These are phyloP conservation scores for Tardiomyces depauwii DNA, from an alignment of 1,139 yeast genomes.

Conservation along the genomic window DNA sequence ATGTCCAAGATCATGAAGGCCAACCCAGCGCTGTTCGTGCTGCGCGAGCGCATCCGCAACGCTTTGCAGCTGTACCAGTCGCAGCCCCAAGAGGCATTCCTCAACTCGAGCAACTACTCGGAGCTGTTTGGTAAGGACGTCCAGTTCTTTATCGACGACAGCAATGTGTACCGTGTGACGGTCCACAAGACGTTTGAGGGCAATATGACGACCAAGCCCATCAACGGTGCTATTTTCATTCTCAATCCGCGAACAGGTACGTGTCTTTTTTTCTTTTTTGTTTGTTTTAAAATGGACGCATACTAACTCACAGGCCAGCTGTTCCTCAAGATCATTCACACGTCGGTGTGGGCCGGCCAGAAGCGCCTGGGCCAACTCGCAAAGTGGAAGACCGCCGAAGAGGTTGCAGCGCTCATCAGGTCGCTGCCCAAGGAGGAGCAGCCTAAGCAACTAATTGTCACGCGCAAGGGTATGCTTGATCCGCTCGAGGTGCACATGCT, in stretches of 20 bases:
- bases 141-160: conserved; percentile 81
- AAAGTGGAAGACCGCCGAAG: conserved; percentile 98
- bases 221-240: conserved; percentile 87
- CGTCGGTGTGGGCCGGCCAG: conserved; percentile 96
- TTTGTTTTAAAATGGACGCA: conserved; percentile 1
- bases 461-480: conserved; percentile 85
- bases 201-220: conserved; percentile 81
- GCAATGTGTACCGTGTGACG: conserved; percentile 88
- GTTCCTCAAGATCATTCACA: conserved; percentile 80
- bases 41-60: conserved; percentile 87
- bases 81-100: conserved; percentile 85
- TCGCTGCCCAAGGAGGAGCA: conserved; percentile 90
- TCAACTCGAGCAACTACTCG: conserved; percentile 81
- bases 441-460: conserved; percentile 83
- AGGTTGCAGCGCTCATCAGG: conserved; percentile 81
- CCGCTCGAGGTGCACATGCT: conserved; percentile 96
- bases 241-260: conserved; percentile 62
- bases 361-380: conserved; percentile 88
- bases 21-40: conserved; percentile 84
- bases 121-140: conserved; percentile 79
- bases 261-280: conserved; percentile 2
- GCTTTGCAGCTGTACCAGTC: conserved; percentile 90
- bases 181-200: conserved; percentile 92
- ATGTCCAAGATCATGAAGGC: conserved; percentile 92
- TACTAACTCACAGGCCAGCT: conserved; percentile 48